These are phyloP conservation scores for Psilocybe subaeruginosa DNA, from an alignment of 768 basidiomycete species.

Conservation along the genomic window DNA sequence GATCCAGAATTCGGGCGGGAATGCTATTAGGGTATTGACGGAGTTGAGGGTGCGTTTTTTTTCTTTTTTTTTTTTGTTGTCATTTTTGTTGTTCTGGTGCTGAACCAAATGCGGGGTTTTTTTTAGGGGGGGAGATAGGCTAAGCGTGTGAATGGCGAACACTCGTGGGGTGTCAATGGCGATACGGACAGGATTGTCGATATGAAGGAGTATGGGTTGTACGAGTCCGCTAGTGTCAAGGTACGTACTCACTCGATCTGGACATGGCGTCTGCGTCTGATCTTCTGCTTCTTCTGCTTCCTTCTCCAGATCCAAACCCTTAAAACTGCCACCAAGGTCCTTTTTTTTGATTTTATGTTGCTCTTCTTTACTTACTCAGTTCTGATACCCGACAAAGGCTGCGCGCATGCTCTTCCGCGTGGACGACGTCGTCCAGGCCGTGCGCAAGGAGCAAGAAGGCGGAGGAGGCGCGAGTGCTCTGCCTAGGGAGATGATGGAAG, in stretches of 20 bases:
- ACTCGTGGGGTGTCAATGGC: constrained; percentile 94
- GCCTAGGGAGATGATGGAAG: too few species aligned
- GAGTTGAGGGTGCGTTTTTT: constrained; percentile 76
- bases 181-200: constrained; percentile 95
- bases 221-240: constrained; percentile 97
- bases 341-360: not conserved
- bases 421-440: constrained; percentile 93
- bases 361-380: constrained; percentile 30
- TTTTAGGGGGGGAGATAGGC: constrained; percentile 53
- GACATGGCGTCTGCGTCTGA: too few species aligned
- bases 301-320: constrained; percentile 83
- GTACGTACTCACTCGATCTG: constrained; percentile 31
- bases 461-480: constrained; percentile 51
- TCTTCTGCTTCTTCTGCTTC: not conserved
- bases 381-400: constrained; percentile 46
- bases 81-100: not conserved
- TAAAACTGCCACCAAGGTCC: constrained; percentile 81
- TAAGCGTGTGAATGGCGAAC: constrained; percentile 90
- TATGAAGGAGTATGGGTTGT: constrained; percentile 93
- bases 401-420: constrained; percentile 89
- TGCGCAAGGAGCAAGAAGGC: constrained; percentile 71
- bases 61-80: too few species aligned
- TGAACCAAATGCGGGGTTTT: not conserved
- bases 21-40: constrained; percentile 90
- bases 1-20: constrained; percentile 94